Evolutionary conservation across 2,329 filamentous ascomycete genomes (phyloP), one percentile per base, ranked within the genome.

Genomic region (Fusarium anguioides): DNA sequence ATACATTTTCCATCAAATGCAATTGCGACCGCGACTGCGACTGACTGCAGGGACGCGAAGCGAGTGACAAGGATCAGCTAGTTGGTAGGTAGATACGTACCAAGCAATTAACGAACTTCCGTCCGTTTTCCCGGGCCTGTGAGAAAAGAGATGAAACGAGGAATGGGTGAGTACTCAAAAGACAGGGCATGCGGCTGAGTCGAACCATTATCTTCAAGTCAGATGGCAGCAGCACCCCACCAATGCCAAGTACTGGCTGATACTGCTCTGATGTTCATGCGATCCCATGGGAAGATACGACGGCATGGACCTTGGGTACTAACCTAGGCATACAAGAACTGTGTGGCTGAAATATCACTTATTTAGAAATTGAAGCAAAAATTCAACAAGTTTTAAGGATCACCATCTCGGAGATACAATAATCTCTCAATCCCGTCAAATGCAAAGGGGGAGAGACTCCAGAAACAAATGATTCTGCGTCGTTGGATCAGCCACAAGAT

Each of bases 151-250:
- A 31, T 59, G 41, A 59, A 60, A 55, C 36, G 42, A 68, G 60
- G 60, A 57, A 61, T 56, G 59, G 52, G 56, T 55, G 64, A 47
- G 50, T 21, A 41, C 41, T 51, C 23, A 23, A 35, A n/a, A 55
- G 57, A 15, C 31, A 62, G 56, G 37, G 56, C 51, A 56, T 66
- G 63, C 68, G 64, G 68, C 68, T 70, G 70, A 64, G 66, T 70
- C 66, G 70, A 58, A 55, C 66, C 66, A 70, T 64, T 39, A 60
- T 41, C 53, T 59, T 29, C 31, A n/a, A 33, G 31, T 33, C 31
- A 33, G 31, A n/a, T 33, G 31, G 15, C 48, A 62, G 59, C 54
- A 72, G 66, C 60, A 70, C 58, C 63, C 70, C 68, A 72, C 68
- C 60, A 57, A 47, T 41, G 33, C 40, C 37, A 35, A 41, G n/a